Evolutionary conservation across 1,139 yeast species (phyloP), one percentile per base, ranked within the genome.

Genomic region (Blastobotrys buckinghamii): DNA sequence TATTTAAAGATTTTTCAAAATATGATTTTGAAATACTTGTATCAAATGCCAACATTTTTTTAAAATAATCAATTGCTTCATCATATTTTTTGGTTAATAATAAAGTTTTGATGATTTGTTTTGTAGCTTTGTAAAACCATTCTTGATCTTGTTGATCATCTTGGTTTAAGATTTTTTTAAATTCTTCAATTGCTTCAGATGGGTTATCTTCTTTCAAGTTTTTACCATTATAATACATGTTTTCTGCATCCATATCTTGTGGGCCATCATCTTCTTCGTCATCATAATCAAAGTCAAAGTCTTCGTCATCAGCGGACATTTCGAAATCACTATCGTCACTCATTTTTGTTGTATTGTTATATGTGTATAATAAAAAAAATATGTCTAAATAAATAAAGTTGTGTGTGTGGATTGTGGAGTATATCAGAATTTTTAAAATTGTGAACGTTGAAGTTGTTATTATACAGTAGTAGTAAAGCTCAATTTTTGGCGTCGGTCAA

Each of bases 241-340:
- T 75, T 56, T 81, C 85, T 8, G 39, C 47, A 6, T 47, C 57
- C 32, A 47, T 51, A 30, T 42, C 46, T 17, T 44, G 48, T 6
- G 47, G 51, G 35, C 47, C 75, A n/a, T 56, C 57, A 26, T 56
- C 64, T 5, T 68, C 80, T 26, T 80, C 84, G 37, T 78, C 82
- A 53, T 78, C 83, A 55, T 79, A 80, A 55, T 81, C 86, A 57
- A 81, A 81, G 60, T 81, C 85, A 57, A 78, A 80, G 38, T 78
- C 69, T 53, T 67, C 74, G 39, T 77, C 85, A 55, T 80, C 74
- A 10, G 61, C 81, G 22, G 81, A 76, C 63, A 74, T 65, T 67
- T 66, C 69, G 58, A 70, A 78, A 44, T 76, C 79, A 42, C 75
- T 79, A 47, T 76, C 80, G 58, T 78, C 82, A 2, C 81, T 76